These are phyloP conservation scores for Linaria vulgaris DNA, from an alignment of 257 asterid genomes.

Conservation along the genomic window DNA sequence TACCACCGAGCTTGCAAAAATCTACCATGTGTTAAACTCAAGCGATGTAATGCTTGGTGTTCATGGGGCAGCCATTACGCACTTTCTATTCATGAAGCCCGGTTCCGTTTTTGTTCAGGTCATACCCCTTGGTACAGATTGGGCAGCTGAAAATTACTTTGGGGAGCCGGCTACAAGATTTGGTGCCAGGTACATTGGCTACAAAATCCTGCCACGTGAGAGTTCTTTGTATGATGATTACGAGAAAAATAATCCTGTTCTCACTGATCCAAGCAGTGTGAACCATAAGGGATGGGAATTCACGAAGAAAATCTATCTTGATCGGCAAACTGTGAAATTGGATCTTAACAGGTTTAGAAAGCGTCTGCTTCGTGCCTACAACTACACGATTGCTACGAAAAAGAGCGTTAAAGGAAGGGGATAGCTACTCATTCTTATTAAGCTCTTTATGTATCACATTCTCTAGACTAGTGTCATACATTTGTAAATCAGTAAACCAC, in stretches of 20 bases:
- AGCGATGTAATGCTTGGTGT: slow-evolving; percentile 88
- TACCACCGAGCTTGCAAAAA: slow-evolving; percentile 64
- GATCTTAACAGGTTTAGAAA: slow-evolving; percentile 62
- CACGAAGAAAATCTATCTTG: slow-evolving; percentile 78
- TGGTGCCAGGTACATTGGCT: slow-evolving; percentile 67
- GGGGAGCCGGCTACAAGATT: slow-evolving; percentile 68
- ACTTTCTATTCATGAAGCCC: slow-evolving; percentile 79
- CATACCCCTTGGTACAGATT: slow-evolving; percentile 72
- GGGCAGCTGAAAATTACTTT: slow-evolving; percentile 81
- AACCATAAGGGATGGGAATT: slow-evolving; percentile 70
- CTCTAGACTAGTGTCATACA: too few relatives aligned
- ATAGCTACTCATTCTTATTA: slow-evolving; percentile 13
- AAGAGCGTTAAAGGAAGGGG: slow-evolving; percentile 28
- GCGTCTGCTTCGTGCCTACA: slow-evolving; percentile 61
- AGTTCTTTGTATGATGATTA: slow-evolving; percentile 75
- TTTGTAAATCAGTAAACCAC: too few relatives aligned
- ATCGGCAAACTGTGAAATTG: slow-evolving; percentile 65
- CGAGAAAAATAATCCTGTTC: slow-evolving; percentile 51
- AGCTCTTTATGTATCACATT: too few relatives aligned
- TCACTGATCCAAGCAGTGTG: slow-evolving; percentile 58
- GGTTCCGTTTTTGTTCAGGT: slow-evolving; percentile 76
- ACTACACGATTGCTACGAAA: slow-evolving; percentile 49
- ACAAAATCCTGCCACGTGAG: slow-evolving; percentile 66
- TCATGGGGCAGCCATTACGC: slow-evolving; percentile 98
- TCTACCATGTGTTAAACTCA: slow-evolving; percentile 62